Percentiles rank a stretch among this genome's conserved stretches.
Conservation (phyloP, 371 early-diverging fungal species). For the Mucor irregularis region DNA sequence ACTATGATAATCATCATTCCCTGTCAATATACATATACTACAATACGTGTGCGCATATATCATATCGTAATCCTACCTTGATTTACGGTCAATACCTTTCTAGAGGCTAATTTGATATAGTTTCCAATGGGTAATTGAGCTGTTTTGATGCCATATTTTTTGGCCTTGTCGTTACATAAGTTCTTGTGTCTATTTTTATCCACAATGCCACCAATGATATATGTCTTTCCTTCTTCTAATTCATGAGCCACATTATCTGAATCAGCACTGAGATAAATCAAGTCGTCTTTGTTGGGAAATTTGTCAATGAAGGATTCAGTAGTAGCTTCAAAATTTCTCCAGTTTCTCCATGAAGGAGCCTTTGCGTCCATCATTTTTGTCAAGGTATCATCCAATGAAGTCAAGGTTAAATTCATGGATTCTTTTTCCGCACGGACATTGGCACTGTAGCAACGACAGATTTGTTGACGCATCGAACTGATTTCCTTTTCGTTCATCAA, state of each 20-base stretch:
- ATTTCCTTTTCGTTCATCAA: slow-evolving; percentile 78
- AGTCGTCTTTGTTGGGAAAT: slow-evolving; percentile 48
- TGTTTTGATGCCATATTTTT: slow-evolving; percentile 69
- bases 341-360: slow-evolving; percentile 41
- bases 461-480: slow-evolving; percentile 66
- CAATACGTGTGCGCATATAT: neutral
- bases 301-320: slow-evolving; percentile 44
- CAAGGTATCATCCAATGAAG: slow-evolving; percentile 43
- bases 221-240: slow-evolving; percentile 74
- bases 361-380: slow-evolving; percentile 44
- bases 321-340: slow-evolving; percentile 40
- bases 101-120: slow-evolving; percentile 73
- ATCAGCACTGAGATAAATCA: slow-evolving; percentile 92
- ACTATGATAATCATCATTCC: too few relatives aligned
- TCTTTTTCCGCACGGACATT: slow-evolving; percentile 52
- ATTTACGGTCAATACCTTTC: slow-evolving; percentile 91
- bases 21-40: slow-evolving; percentile 12
- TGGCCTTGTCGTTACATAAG: slow-evolving; percentile 81
- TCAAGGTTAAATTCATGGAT: slow-evolving; percentile 54
- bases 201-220: slow-evolving; percentile 94
- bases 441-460: slow-evolving; percentile 68
- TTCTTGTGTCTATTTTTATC: slow-evolving; percentile 90
- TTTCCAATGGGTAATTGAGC: slow-evolving; percentile 88
- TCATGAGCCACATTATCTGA: slow-evolving; percentile 66
- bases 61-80: slow-evolving; percentile 41